Percentiles rank a stretch among this genome's conserved stretches.
phyloP scores from a whole-genome alignment of 75 land plant genomes.

The Cryptomeria japonica region DNA sequence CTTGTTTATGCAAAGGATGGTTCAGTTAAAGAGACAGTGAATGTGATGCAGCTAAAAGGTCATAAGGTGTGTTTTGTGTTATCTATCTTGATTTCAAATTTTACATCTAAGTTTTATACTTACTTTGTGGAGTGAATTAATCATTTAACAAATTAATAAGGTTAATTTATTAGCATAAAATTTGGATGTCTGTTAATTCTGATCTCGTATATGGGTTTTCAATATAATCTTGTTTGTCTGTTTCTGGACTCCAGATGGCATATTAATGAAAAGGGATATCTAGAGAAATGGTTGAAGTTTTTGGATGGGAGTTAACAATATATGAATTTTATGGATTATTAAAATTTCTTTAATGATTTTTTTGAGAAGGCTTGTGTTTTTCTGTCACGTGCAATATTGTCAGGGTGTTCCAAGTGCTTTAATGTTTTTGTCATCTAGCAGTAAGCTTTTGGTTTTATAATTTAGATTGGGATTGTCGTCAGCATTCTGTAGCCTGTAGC shows the following conservation, averaged over 20 bases:
- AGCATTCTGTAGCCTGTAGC: neutral
- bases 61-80: conserved; percentile 68
- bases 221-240: neutral
- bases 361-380: neutral
- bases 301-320: neutral
- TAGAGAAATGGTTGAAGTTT: neutral
- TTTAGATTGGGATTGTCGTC: neutral
- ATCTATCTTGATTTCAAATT: neutral
- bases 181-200: neutral
- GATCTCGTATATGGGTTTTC: neutral
- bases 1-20: conserved; percentile 92
- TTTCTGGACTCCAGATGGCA: neutral
- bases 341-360: neutral
- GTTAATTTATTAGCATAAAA: neutral
- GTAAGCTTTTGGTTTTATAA: neutral
- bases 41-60: conserved; percentile 97
- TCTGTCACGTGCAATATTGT: neutral
- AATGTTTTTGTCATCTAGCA: neutral
- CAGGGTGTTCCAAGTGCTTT: too few relatives aligned
- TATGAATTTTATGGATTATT: neutral
- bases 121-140: neutral
- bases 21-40: conserved; percentile 85
- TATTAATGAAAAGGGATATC: neutral
- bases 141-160: neutral
- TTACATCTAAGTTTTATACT: neutral